phyloP scores from a whole-genome alignment of 345 rosid genomes.

The Camelina sativa region DNA sequence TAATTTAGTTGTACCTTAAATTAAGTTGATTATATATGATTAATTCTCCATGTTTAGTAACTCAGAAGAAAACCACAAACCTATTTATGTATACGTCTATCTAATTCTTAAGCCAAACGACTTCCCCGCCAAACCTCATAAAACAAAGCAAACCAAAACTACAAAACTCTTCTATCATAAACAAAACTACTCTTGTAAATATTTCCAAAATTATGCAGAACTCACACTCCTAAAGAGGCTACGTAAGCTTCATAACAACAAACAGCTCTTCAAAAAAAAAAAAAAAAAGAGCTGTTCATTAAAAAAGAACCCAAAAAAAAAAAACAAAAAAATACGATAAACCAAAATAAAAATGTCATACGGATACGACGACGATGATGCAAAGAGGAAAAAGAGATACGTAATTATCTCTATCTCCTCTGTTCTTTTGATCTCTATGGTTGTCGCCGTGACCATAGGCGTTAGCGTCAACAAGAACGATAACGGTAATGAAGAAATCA shows the following conservation, averaged over 20 bases:
- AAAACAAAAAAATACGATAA: background rate
- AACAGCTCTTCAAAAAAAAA: conserved; percentile 12
- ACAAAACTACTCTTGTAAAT: conserved; percentile 30
- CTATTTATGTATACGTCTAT: conserved; percentile 18
- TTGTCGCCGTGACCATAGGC: conserved; percentile 57
- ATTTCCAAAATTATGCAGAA: conserved; percentile 20
- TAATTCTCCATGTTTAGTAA: conserved; percentile 31
- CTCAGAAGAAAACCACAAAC: conserved; percentile 22
- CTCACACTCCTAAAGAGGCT: conserved; percentile 38
- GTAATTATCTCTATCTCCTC: conserved; percentile 51
- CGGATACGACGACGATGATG: conserved; percentile 27
- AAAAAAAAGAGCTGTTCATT: conserved; percentile 2
- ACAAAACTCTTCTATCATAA: conserved; percentile 21
- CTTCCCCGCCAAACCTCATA: conserved; percentile 41
- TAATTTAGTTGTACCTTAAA: background rate
- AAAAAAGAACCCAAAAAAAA: background rate
- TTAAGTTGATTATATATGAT: background rate
- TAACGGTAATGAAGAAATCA: background rate
- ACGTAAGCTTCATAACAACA: conserved; percentile 36
- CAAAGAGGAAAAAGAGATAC: conserved; percentile 51
- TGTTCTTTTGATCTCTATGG: conserved; percentile 56
- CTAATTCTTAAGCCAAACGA: conserved; percentile 16
- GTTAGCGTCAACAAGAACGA: conserved; percentile 30
- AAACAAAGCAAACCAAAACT: conserved; percentile 27
- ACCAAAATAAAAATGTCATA: conserved; percentile 15